Evolutionary conservation across 2,329 filamentous ascomycete genomes (phyloP).

Genomic region (Talaromyces rugulosus): DNA sequence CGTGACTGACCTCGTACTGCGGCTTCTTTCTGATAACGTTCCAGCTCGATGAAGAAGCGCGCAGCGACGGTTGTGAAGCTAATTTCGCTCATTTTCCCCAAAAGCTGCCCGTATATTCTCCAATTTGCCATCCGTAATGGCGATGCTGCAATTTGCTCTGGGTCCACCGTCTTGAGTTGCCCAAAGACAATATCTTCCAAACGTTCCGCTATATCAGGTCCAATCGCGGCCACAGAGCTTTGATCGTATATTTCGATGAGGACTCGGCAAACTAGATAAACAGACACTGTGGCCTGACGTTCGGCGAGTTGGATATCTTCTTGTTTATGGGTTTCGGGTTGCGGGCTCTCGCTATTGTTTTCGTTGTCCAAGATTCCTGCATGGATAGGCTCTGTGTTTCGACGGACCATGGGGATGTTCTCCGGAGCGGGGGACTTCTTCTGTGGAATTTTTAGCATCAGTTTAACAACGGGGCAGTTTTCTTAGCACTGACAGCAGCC

Average conservation of each 20-base stretch:
- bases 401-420: slow-evolving; percentile 53
- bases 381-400: slow-evolving; percentile 70
- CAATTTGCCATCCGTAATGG: slow-evolving; percentile 88
- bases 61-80: slow-evolving; percentile 81
- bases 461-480: neutral
- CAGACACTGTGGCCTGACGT: slow-evolving; percentile 86
- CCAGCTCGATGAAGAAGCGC: slow-evolving; percentile 77
- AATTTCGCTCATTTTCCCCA: slow-evolving; percentile 94
- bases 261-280: slow-evolving; percentile 91
- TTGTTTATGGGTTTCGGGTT: slow-evolving; percentile 46
- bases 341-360: slow-evolving; percentile 22
- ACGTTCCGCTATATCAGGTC: slow-evolving; percentile 86
- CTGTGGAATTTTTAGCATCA: slow-evolving; percentile 14
- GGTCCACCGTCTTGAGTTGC: slow-evolving; percentile 85
- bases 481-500: slow-evolving; percentile 65
- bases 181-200: slow-evolving; percentile 93
- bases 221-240: slow-evolving; percentile 77
- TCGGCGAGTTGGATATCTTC: slow-evolving; percentile 76
- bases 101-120: slow-evolving; percentile 85
- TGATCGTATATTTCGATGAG: slow-evolving; percentile 91
- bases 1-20: slow-evolving; percentile 42
- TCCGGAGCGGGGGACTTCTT: slow-evolving; percentile 33
- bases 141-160: slow-evolving; percentile 66
- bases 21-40: slow-evolving; percentile 71
- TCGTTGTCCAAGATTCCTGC: slow-evolving; percentile 32